phyloP scores from a whole-genome alignment of 345 rosid genomes.

The Noccaea bulbosa region DNA sequence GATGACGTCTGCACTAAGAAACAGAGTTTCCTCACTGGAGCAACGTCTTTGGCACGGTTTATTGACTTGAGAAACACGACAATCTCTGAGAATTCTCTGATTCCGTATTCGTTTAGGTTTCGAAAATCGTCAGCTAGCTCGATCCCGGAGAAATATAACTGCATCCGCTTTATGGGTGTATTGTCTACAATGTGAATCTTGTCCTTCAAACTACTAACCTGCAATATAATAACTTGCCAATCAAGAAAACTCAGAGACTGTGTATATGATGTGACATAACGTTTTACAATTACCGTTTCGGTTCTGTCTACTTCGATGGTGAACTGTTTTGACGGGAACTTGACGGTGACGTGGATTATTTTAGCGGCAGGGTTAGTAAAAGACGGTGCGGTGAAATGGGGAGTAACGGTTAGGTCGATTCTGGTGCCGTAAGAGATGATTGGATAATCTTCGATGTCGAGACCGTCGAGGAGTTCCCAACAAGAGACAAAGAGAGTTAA shows the following conservation, averaged over 20 bases:
- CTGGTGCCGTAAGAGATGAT: slow-evolving; percentile 67
- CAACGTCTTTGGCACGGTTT: slow-evolving; percentile 50
- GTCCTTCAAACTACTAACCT: slow-evolving; percentile 73
- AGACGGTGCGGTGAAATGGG: slow-evolving; percentile 24
- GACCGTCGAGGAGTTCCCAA: slow-evolving; percentile 84
- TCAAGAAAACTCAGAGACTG: slow-evolving; percentile 15
- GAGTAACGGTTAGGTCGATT: slow-evolving; percentile 64
- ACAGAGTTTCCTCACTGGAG: slow-evolving; percentile 48
- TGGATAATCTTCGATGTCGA: slow-evolving; percentile 93
- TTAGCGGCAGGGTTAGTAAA: slow-evolving; percentile 18
- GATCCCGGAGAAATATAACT: slow-evolving; percentile 60
- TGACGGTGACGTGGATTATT: slow-evolving; percentile 52
- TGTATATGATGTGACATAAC: neutral
- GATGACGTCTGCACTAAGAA: slow-evolving; percentile 76
- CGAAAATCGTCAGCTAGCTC: slow-evolving; percentile 77
- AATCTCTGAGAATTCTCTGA: slow-evolving; percentile 64
- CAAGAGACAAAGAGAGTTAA: slow-evolving; percentile 65
- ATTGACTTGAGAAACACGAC: slow-evolving; percentile 57
- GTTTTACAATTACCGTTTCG: slow-evolving; percentile 57
- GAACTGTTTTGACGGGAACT: slow-evolving; percentile 58
- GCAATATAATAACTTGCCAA: slow-evolving; percentile 1
- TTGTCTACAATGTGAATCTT: slow-evolving; percentile 74
- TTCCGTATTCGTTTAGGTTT: slow-evolving; percentile 68
- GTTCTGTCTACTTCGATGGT: slow-evolving; percentile 62
- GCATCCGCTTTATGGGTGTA: slow-evolving; percentile 65